phyloP scores from a whole-genome alignment of 1,284 basidiomycete genomes.

The Athelia psychrophila region DNA sequence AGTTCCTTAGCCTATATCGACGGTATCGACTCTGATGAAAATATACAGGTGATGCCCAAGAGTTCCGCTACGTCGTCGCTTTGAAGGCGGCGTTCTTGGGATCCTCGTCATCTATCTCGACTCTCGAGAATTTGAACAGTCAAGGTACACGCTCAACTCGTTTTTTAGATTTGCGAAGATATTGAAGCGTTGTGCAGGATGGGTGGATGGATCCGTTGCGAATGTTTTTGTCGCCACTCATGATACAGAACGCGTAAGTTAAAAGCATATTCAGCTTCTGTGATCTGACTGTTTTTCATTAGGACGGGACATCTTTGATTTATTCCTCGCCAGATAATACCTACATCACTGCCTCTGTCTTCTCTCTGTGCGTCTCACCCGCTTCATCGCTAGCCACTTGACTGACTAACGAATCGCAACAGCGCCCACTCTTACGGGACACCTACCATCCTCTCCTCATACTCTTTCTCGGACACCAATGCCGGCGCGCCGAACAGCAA shows the following conservation, averaged over 20 bases:
- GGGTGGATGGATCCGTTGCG: constrained; percentile 24
- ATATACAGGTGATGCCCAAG: constrained; percentile 23
- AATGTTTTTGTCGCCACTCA: constrained; percentile 38
- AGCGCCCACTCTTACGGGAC: constrained; percentile 31
- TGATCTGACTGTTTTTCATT: background rate
- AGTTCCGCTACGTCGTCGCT: constrained; percentile 28
- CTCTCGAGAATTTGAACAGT: constrained; percentile 20
- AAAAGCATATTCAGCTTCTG: too few relatives aligned
- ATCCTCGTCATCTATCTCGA: constrained; percentile 12
- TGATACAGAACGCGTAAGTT: constrained; percentile 30
- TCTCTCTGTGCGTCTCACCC: constrained; percentile 28
- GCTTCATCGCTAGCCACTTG: too few relatives aligned
- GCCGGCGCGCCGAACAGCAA: constrained; percentile 27
- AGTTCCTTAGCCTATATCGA: background rate
- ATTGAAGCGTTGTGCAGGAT: constrained; percentile 13
- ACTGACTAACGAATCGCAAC: constrained; percentile 15
- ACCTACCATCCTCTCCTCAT: constrained; percentile 37
- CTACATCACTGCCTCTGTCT: constrained; percentile 33
- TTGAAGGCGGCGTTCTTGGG: constrained; percentile 23
- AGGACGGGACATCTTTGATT: constrained; percentile 28
- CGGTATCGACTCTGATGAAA: background rate
- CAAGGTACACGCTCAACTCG: constrained; percentile 12
- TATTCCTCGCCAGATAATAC: constrained; percentile 30
- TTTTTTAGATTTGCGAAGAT: background rate
- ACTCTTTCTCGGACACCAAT: constrained; percentile 24